A percentile compares a stretch with the other conserved stretches of the same genome.
phyloP scores from a whole-genome alignment of 2,329 filamentous ascomycete genomes.

The Paecilomyces formosus region DNA sequence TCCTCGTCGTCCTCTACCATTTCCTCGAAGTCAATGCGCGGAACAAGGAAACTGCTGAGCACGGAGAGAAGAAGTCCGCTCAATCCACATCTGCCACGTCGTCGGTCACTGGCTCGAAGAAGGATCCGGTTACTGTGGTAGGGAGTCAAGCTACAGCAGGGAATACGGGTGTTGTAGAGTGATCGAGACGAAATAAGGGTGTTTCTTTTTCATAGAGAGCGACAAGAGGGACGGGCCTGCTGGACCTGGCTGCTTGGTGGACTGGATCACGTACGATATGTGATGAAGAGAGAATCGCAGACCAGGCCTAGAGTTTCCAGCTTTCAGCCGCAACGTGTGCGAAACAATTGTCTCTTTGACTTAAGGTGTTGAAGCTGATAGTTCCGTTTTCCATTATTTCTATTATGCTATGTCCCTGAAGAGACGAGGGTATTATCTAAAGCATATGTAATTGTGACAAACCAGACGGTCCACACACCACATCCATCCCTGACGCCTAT shows the following conservation, averaged over 20 bases:
- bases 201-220: not conserved
- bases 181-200: not conserved
- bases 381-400: not conserved
- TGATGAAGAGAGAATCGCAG: not conserved
- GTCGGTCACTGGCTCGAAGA: conserved; percentile 1
- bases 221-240: not conserved
- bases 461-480: not conserved
- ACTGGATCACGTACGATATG: not conserved
- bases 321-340: not conserved
- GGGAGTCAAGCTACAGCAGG: not conserved
- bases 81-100: not conserved
- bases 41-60: conserved; percentile 33
- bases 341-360: not conserved
- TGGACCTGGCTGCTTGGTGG: not conserved
- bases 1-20: conserved; percentile 90
- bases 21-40: conserved; percentile 92
- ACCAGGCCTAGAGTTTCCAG: not conserved
- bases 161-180: not conserved
- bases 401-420: not conserved
- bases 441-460: not conserved
- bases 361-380: not conserved
- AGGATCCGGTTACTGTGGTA: not conserved
- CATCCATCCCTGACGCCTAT: not conserved
- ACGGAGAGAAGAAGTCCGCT: not conserved
- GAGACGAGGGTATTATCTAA: not conserved